Percentiles rank a stretch among this genome's conserved stretches.
These are phyloP conservation scores for Hemisphaericaspora nanyangensis DNA, from an alignment of 805 yeast genomes.

Conservation along the genomic window DNA sequence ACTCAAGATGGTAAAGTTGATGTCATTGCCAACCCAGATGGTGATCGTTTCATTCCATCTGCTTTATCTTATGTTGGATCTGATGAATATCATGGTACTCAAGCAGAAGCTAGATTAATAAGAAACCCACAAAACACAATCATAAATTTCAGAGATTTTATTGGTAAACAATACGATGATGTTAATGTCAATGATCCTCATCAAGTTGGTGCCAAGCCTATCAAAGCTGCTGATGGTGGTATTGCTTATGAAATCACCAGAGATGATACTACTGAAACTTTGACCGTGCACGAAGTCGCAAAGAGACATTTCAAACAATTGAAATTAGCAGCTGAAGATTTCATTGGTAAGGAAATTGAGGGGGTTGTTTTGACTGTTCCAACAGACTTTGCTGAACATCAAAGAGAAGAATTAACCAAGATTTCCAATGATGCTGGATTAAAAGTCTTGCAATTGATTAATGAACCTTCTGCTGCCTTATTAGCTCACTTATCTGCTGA, in stretches of 20 bases:
- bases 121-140: conserved; percentile 88
- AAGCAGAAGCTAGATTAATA: conserved; percentile 87
- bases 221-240: conserved; percentile 56
- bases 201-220: conserved; percentile 56
- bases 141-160: conserved; percentile 87
- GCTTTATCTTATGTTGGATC: conserved; percentile 86
- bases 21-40: conserved; percentile 98
- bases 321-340: conserved; percentile 88
- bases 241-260: conserved; percentile 63
- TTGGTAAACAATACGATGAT: conserved; percentile 71
- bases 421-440: conserved; percentile 71
- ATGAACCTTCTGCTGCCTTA: conserved; percentile 90
- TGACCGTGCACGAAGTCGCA: conserved; percentile 74
- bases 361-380: conserved; percentile 90
- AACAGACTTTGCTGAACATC: conserved; percentile 74
- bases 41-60: conserved; percentile 95
- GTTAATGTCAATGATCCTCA: conserved; percentile 55
- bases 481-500: conserved; percentile 66
- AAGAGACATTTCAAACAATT: conserved; percentile 81
- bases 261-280: conserved; percentile 47
- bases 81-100: conserved; percentile 97
- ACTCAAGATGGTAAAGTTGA: conserved; percentile 86
- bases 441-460: conserved; percentile 78
- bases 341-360: conserved; percentile 74
- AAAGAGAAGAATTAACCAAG: conserved; percentile 57